These are phyloP conservation scores for Adenanthera pavonina DNA, from an alignment of 306 rosid genomes.

Conservation along the genomic window DNA sequence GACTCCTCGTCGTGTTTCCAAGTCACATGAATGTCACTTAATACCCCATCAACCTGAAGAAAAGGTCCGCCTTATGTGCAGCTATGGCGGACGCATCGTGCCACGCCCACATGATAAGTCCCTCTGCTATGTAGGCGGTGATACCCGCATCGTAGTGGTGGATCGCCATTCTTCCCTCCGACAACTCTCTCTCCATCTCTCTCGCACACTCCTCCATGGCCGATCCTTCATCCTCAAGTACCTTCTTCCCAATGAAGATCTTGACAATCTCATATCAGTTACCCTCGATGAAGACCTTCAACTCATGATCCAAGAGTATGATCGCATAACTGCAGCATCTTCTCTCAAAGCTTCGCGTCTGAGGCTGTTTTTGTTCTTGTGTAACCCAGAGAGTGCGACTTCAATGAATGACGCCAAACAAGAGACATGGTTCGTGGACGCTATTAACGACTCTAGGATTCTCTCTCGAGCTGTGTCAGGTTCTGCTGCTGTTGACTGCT, in stretches of 20 bases:
- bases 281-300: neutral
- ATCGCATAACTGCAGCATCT: neutral
- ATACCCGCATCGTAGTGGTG: neutral
- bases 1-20: neutral
- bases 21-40: neutral
- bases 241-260: neutral
- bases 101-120: neutral
- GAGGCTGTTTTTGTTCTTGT: neutral
- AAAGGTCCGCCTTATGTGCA: neutral
- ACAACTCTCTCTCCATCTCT: neutral
- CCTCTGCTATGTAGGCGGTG: neutral
- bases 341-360: neutral
- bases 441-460: neutral
- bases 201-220: neutral
- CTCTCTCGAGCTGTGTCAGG: neutral
- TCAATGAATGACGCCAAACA: neutral
- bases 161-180: neutral
- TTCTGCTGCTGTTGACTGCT: neutral
- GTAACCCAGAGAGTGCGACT: neutral
- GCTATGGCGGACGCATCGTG: neutral
- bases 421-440: neutral
- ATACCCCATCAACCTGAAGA: neutral
- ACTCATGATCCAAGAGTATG: slow-evolving; percentile 3
- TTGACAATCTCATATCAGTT: neutral
- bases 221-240: neutral